Conservation (phyloP, 2,329 filamentous ascomycete species). For the Fusarium tupiense region DNA sequence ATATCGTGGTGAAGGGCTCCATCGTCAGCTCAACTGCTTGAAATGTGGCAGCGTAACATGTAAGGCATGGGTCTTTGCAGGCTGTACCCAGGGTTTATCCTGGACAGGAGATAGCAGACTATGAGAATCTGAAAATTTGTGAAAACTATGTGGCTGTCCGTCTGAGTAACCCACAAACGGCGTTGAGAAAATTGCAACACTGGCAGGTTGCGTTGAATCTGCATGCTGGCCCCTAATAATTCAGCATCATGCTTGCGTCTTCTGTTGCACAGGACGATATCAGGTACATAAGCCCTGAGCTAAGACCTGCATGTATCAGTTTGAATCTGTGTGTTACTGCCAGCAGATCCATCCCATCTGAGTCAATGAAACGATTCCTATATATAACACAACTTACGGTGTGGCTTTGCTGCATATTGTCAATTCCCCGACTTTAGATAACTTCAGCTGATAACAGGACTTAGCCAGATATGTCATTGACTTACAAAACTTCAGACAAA, state of each 20-base stretch:
- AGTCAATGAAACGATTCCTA: background rate
- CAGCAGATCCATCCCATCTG: constrained; percentile 16
- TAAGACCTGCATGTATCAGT: constrained; percentile 4
- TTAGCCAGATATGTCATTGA: constrained; percentile 2
- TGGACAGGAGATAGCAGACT: background rate
- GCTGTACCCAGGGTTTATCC: constrained; percentile 7
- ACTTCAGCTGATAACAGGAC: constrained; percentile 7
- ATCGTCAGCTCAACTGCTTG: constrained; percentile 22
- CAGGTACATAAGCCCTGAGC: background rate
- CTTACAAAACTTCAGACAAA: constrained; percentile 1
- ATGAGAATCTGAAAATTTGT: background rate
- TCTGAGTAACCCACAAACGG: constrained; percentile 8
- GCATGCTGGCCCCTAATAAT: background rate
- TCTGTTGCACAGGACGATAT: background rate
- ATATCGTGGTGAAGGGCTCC: constrained; percentile 19
- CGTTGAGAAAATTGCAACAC: constrained; percentile 1
- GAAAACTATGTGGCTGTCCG: background rate
- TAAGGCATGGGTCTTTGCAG: constrained; percentile 12
- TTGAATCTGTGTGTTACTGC: constrained; percentile 2
- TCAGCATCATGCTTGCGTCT: background rate
- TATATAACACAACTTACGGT: constrained; percentile 17
- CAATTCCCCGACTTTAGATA: constrained; percentile 1
- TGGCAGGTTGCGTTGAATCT: background rate
- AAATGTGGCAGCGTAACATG: constrained; percentile 6
- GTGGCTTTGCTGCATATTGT: constrained; percentile 10